Percentiles rank a stretch among this genome's conserved stretches.
Conservation (phyloP, 768 basidiomycete species). For the Asterophora parasitica region DNA sequence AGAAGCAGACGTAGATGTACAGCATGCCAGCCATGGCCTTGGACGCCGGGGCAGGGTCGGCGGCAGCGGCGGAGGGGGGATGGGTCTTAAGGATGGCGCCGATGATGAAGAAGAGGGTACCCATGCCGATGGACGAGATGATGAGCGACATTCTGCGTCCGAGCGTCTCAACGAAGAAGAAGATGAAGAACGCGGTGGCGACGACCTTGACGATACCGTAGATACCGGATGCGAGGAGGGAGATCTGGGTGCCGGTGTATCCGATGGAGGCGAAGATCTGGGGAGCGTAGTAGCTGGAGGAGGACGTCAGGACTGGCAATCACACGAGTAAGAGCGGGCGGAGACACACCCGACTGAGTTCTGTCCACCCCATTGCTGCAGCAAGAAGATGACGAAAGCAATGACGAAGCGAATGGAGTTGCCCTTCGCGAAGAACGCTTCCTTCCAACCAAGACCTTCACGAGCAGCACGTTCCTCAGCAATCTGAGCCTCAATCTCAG, state of each 20-base stretch:
- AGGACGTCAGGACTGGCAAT: not conserved
- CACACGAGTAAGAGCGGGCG: not conserved
- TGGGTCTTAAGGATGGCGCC: constrained; percentile 80
- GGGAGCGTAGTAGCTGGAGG: constrained; percentile 59
- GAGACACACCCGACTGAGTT: constrained; percentile 58
- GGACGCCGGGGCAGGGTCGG: constrained; percentile 45
- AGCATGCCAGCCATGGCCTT: constrained; percentile 83
- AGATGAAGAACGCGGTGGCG: constrained; percentile 61
- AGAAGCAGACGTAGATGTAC: constrained; percentile 84
- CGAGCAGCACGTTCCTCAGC: constrained; percentile 66
- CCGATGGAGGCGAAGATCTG: constrained; percentile 74
- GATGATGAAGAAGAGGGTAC: constrained; percentile 73
- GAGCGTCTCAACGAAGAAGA: constrained; percentile 60
- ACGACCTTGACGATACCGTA: constrained; percentile 47
- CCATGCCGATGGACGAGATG: constrained; percentile 77
- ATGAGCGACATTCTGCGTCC: constrained; percentile 71
- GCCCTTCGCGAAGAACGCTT: constrained; percentile 78
- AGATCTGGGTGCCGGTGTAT: constrained; percentile 50
- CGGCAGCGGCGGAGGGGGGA: constrained; percentile 18
- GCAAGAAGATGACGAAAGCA: constrained; percentile 71
- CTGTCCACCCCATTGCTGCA: constrained; percentile 84
- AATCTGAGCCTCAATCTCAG: constrained; percentile 80
- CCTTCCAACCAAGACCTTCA: constrained; percentile 56
- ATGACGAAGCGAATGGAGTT: constrained; percentile 83
- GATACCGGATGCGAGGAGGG: constrained; percentile 68